These are phyloP conservation scores for Pachyrhizus erosus DNA, from an alignment of 306 rosid species.

Conservation along the genomic window DNA sequence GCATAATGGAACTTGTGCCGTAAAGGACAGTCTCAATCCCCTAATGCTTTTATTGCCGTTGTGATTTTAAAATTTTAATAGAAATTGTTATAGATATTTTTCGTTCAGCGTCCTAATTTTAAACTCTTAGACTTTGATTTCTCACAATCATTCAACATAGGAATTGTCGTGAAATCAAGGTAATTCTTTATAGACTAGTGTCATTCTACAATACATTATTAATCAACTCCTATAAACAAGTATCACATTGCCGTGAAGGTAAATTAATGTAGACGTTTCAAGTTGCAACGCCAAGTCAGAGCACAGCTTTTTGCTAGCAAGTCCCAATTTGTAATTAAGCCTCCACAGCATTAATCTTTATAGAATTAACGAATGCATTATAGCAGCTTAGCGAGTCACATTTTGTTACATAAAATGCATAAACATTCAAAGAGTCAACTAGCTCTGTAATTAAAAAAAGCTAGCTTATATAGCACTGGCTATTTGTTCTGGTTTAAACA, in stretches of 20 bases:
- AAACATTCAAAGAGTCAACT: not conserved
- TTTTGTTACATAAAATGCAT: not conserved
- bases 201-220: not conserved
- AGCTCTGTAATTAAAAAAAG: not conserved
- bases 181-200: not conserved
- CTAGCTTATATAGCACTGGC: not conserved
- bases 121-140: slow-evolving; percentile 10
- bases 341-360: not conserved
- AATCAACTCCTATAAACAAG: not conserved
- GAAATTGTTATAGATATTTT: not conserved
- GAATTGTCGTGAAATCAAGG: not conserved
- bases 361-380: not conserved
- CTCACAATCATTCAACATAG: not conserved
- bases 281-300: not conserved
- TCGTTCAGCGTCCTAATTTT: not conserved
- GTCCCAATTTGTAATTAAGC: not conserved
- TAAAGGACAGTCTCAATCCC: not conserved
- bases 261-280: not conserved
- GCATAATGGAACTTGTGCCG: slow-evolving; percentile 34
- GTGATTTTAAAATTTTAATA: not conserved
- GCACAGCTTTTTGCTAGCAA: not conserved
- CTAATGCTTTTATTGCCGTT: not conserved
- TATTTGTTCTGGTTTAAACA: not conserved
- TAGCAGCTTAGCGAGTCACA: not conserved
- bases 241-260: not conserved